Percentiles rank a stretch among this genome's conserved stretches.
These are phyloP conservation scores for Wickerhamiella infanticola DNA, from an alignment of 1,139 yeast genomes.

Conservation along the genomic window DNA sequence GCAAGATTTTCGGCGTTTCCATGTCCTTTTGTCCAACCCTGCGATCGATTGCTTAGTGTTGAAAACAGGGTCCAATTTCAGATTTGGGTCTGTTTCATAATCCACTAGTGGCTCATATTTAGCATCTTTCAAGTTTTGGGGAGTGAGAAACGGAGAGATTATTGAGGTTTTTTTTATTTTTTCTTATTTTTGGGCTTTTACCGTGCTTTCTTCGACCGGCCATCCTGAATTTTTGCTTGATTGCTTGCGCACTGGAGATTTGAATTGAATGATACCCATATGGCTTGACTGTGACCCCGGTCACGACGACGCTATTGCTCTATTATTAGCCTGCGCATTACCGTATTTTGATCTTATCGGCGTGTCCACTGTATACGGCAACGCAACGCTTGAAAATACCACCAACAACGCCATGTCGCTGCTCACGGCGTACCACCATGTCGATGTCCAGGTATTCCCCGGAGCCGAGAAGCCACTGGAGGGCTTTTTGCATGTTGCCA, in stretches of 20 bases:
- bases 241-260: background rate
- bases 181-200: too few species aligned
- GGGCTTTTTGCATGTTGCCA: conserved; percentile 37
- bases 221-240: too few species aligned
- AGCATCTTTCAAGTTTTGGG: too few species aligned
- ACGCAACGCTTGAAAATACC: conserved; percentile 51
- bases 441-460: conserved; percentile 44
- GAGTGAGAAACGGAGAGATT: too few species aligned
- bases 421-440: conserved; percentile 36
- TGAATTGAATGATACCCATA: conserved; percentile 32
- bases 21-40: background rate
- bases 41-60: too few species aligned
- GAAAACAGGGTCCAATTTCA: too few species aligned
- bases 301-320: conserved; percentile 75
- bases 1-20: conserved; percentile 26
- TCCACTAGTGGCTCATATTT: too few species aligned
- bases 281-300: conserved; percentile 97
- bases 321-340: conserved; percentile 44
- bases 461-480: conserved; percentile 48
- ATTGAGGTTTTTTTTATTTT: too few species aligned
- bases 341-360: conserved; percentile 52
- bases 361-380: conserved; percentile 71
- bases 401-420: conserved; percentile 56
- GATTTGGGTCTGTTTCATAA: too few species aligned
- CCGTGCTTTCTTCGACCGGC: too few species aligned